Conservation (phyloP, 352 stramenopile genomes). For the Phytophthora crassamura region DNA sequence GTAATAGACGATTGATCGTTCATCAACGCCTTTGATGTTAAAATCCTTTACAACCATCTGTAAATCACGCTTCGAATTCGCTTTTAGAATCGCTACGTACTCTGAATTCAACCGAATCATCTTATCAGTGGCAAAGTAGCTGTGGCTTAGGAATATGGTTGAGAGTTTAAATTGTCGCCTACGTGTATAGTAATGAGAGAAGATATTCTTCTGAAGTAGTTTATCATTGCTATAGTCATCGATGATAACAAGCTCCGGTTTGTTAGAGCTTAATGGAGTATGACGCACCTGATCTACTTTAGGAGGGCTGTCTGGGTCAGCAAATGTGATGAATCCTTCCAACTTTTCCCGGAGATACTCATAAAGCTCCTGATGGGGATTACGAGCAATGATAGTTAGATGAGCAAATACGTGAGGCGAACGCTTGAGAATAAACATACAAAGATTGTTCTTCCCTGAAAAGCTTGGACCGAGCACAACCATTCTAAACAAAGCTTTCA, state of each 20-base stretch:
- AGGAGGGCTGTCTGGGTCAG: neutral
- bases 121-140: no score
- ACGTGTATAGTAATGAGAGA: no score
- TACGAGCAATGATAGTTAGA: no score
- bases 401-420: no score
- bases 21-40: slow-evolving; percentile 16
- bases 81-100: no score
- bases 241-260: slow-evolving; percentile 27
- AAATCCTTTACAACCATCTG: slow-evolving; percentile 20
- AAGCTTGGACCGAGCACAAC: slow-evolving; percentile 1
- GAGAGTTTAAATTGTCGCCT: no score
- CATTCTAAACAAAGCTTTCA: slow-evolving; percentile 7
- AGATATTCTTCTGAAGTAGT: slow-evolving; percentile 11
- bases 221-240: slow-evolving; percentile 31
- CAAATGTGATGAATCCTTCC: no score
- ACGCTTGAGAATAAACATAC: no score
- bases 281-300: slow-evolving; percentile 6
- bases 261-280: slow-evolving; percentile 8
- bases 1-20: slow-evolving; percentile 14
- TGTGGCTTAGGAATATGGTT: no score
- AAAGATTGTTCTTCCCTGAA: slow-evolving; percentile 12
- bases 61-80: slow-evolving; percentile 18
- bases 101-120: no score
- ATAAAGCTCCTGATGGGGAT: no score
- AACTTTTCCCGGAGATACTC: no score